A percentile compares a stretch with the other conserved stretches of the same genome.
Conservation (phyloP, 148 eudicot species). For the Suaeda aralocaspica region DNA sequence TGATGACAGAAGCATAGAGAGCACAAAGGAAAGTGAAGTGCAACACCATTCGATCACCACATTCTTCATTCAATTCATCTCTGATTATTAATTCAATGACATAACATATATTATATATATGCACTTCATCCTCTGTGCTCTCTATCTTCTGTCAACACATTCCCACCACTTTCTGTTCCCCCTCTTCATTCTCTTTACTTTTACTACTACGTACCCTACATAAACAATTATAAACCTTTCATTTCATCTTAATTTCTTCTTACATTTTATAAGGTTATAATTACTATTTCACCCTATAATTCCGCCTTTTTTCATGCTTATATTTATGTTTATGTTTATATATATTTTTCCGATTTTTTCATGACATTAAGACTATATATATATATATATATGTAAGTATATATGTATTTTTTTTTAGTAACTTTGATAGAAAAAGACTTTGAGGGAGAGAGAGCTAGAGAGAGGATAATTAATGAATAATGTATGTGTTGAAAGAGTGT, state of each 20-base stretch:
- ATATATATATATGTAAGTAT: no score
- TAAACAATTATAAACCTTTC: no score
- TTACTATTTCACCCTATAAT: no score
- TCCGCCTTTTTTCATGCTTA: no score
- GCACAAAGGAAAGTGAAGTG: slow-evolving; percentile 30
- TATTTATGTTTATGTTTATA: no score
- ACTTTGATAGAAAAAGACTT: no score
- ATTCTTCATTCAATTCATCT: neutral
- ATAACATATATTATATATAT: neutral
- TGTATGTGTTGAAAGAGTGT: neutral
- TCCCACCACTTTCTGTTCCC: slow-evolving; percentile 8
- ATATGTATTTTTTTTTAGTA: no score
- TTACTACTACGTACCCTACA: neutral
- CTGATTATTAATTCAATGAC: neutral
- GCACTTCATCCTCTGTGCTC: slow-evolving; percentile 31
- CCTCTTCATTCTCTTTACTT: neutral
- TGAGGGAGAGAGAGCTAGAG: neutral
- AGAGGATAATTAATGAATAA: neutral
- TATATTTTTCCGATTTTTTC: no score
- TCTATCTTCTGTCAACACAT: slow-evolving; percentile 33
- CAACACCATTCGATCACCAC: neutral
- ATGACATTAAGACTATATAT: no score
- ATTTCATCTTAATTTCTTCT: no score
- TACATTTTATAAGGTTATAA: no score
- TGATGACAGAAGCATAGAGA: slow-evolving; percentile 35